A percentile compares a stretch with the other conserved stretches of the same genome.
Conservation (phyloP, 257 asterid genomes). For the Hygrophila difformis region DNA sequence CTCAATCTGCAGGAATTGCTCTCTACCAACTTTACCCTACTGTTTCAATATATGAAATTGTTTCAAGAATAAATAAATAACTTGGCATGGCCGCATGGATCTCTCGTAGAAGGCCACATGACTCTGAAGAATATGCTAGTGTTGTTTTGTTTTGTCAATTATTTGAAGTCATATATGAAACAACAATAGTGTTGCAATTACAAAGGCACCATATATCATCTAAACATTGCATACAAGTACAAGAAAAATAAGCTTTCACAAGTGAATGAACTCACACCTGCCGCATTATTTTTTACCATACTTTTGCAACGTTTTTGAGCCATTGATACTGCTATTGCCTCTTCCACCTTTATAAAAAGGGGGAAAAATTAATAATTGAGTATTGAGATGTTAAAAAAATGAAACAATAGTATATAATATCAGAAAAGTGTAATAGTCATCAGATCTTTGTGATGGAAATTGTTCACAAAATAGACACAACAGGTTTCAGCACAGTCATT, state of each 20-base stretch:
- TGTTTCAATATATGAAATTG: neutral
- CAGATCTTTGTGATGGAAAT: neutral
- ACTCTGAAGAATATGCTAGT: neutral
- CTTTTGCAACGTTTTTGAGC: conserved; percentile 64
- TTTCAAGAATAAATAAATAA: too few species aligned
- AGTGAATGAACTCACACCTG: conserved; percentile 29
- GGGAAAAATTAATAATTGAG: conserved; percentile 2
- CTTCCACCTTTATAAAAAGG: conserved; percentile 59
- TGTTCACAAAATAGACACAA: neutral
- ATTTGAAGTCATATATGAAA: neutral
- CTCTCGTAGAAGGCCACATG: neutral
- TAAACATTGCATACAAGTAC: too few species aligned
- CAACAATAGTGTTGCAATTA: neutral
- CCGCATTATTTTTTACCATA: conserved; percentile 28
- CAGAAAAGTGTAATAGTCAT: too few species aligned
- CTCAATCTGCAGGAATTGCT: too few species aligned
- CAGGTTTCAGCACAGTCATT: neutral
- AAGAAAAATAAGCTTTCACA: neutral
- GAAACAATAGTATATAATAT: neutral
- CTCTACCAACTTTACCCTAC: too few species aligned
- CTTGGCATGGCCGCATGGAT: too few species aligned
- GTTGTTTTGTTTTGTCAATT: neutral
- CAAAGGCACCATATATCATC: too few species aligned
- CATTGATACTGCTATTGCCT: conserved; percentile 77
- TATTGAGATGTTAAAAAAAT: neutral